Percentiles rank a stretch among this genome's conserved stretches.
phyloP scores from a whole-genome alignment of 352 stramenopile species.

The Phytophthora europaea region DNA sequence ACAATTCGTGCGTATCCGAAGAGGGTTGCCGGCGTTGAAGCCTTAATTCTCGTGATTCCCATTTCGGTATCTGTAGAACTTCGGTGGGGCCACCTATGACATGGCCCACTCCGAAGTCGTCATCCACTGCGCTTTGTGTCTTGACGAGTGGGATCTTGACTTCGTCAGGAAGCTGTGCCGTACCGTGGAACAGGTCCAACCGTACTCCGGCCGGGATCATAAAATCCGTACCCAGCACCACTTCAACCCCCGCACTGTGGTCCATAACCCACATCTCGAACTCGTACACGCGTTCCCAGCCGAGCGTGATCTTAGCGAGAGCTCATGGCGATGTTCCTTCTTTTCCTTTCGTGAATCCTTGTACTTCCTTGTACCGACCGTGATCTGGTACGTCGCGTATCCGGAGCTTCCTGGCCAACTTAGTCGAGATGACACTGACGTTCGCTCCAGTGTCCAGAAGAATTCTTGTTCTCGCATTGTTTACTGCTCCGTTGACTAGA shows the following conservation, averaged over 20 bases:
- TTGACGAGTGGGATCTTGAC: conserved; percentile 10
- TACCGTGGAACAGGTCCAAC: not conserved
- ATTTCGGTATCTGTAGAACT: not conserved
- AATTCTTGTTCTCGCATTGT: not conserved
- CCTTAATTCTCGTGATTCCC: conserved; percentile 9
- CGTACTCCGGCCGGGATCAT: not conserved
- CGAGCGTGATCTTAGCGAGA: not conserved
- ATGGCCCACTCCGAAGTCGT: not conserved
- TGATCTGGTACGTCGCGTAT: not conserved
- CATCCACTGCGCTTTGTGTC: not conserved
- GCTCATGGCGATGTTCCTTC: not conserved
- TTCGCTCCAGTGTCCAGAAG: not conserved
- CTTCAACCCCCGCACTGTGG: conserved; percentile 2
- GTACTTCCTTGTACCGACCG: not conserved
- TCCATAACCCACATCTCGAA: conserved; percentile 4
- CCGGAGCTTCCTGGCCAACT: not conserved
- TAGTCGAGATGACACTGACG: not conserved
- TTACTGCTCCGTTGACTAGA: not conserved
- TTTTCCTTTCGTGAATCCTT: conserved; percentile 1
- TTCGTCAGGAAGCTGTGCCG: conserved; percentile 7
- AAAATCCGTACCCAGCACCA: conserved; percentile 2
- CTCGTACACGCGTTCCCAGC: not conserved
- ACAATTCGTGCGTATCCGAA: not conserved
- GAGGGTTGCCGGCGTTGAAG: not conserved
- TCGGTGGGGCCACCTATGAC: not conserved